A percentile compares a stretch with the other conserved stretches of the same genome.
Evolutionary conservation across 1,139 yeast species (phyloP).

Genomic region (Debaryomycetaceae sp.): DNA sequence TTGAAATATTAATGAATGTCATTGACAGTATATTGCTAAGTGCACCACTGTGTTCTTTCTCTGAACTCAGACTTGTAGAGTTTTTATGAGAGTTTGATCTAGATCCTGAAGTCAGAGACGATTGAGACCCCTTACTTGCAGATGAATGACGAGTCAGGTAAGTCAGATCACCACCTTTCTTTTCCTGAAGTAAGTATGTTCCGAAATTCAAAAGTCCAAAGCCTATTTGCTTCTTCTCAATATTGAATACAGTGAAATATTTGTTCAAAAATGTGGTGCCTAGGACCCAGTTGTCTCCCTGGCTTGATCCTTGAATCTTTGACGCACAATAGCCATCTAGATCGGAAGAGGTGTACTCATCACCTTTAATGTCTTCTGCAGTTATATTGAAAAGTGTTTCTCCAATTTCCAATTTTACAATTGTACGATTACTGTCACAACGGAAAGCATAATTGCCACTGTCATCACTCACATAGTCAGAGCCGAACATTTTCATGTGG

Average conservation of each 20-base stretch:
- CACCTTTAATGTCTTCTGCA: conserved; percentile 47
- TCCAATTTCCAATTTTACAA: conserved; percentile 38
- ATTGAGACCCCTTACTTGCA: neutral
- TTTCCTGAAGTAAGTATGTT: neutral
- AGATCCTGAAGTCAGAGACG: neutral
- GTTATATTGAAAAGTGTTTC: conserved; percentile 44
- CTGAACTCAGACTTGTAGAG: neutral
- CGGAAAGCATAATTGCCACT: conserved; percentile 55
- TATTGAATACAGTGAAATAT: conserved; percentile 59
- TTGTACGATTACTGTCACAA: conserved; percentile 42
- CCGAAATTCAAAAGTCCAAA: conserved; percentile 19
- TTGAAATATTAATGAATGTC: neutral
- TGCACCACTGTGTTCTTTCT: neutral
- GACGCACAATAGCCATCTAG: conserved; percentile 59
- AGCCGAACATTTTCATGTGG: conserved; percentile 46
- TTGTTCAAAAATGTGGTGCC: conserved; percentile 61
- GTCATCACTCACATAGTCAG: conserved; percentile 50
- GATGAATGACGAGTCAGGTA: neutral
- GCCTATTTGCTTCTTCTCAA: conserved; percentile 48
- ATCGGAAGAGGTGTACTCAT: conserved; percentile 32
- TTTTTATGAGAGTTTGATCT: neutral
- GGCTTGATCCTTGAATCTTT: conserved; percentile 54
- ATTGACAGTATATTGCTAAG: neutral
- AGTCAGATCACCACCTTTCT: neutral
- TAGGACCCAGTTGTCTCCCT: conserved; percentile 41